Conservation (phyloP, 441 rosid species). For the Corymbia citriodora region DNA sequence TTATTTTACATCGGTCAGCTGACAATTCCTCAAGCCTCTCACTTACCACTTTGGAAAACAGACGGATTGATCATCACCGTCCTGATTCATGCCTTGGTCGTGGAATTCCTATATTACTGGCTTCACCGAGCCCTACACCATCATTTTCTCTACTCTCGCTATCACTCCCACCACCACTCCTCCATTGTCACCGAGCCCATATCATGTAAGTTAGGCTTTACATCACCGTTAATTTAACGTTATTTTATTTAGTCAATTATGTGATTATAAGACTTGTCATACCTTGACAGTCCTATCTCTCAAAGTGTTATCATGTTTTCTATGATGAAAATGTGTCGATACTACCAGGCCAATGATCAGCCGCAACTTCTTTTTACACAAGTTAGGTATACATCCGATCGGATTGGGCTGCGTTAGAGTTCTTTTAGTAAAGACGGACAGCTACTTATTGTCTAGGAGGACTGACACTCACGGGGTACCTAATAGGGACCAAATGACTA, state of each 20-base stretch:
- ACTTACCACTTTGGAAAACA: conserved; percentile 19
- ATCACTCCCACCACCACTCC: conserved; percentile 38
- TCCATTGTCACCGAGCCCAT: conserved; percentile 12
- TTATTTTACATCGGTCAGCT: conserved; percentile 8
- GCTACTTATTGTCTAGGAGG: neutral
- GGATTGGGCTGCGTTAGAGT: neutral
- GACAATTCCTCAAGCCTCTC: conserved; percentile 3
- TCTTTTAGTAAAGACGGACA: neutral
- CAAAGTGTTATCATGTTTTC: neutral
- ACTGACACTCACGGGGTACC: neutral
- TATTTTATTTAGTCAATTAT: neutral
- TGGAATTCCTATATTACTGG: conserved; percentile 34
- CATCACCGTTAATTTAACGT: neutral
- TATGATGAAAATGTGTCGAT: neutral
- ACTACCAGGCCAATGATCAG: neutral
- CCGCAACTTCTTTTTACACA: neutral
- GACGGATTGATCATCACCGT: conserved; percentile 23
- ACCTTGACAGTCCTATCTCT: neutral
- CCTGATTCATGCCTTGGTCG: conserved; percentile 23
- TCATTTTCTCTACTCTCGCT: conserved; percentile 33
- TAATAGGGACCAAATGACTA: neutral
- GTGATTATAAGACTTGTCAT: neutral
- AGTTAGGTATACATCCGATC: neutral
- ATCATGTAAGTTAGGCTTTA: neutral
- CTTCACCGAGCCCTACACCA: conserved; percentile 35